A percentile compares a stretch with the other conserved stretches of the same genome.
phyloP scores from a whole-genome alignment of 2,329 filamentous ascomycete genomes.

The Geoglossum cookeanum region DNA sequence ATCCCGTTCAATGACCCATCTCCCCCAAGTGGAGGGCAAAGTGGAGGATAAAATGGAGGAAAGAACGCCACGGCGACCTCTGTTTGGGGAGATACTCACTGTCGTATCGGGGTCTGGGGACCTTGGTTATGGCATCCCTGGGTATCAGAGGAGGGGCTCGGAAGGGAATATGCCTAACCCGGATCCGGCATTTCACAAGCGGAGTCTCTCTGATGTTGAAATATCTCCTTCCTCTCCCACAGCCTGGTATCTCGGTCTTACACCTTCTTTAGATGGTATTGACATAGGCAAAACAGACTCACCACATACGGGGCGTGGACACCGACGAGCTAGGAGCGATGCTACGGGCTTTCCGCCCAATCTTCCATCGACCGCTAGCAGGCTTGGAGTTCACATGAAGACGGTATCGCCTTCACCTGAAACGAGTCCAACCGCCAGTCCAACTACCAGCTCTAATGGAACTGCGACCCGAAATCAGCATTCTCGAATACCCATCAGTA shows the following conservation, averaged over 20 bases:
- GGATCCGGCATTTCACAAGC: conserved; percentile 24
- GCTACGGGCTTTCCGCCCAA: conserved; percentile 21
- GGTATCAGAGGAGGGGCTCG: background rate
- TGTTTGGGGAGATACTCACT: conserved; percentile 60
- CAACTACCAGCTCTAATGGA: conserved; percentile 10
- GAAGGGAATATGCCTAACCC: conserved; percentile 43
- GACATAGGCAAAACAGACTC: background rate
- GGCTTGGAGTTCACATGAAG: conserved; percentile 12
- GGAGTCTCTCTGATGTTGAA: conserved; percentile 37
- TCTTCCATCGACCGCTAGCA: conserved; percentile 14
- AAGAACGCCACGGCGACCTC: conserved; percentile 30
- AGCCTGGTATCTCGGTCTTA: conserved; percentile 40
- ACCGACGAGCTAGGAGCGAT: conserved; percentile 36
- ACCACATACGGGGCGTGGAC: conserved; percentile 6
- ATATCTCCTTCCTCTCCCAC: conserved; percentile 44
- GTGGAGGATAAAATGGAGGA: conserved; percentile 11
- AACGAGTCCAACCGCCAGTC: conserved; percentile 7
- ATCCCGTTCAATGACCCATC: conserved; percentile 4
- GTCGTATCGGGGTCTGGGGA: conserved; percentile 30
- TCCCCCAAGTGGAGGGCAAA: background rate
- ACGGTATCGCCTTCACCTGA: background rate
- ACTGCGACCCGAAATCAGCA: conserved; percentile 14
- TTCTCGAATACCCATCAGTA: conserved; percentile 27
- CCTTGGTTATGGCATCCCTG: conserved; percentile 21
- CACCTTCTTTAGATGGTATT: conserved; percentile 24